Base-by-base conservation (phyloP, 495 filamentous ascomycete species). In the Hyaloscypha bicolor region DNA sequence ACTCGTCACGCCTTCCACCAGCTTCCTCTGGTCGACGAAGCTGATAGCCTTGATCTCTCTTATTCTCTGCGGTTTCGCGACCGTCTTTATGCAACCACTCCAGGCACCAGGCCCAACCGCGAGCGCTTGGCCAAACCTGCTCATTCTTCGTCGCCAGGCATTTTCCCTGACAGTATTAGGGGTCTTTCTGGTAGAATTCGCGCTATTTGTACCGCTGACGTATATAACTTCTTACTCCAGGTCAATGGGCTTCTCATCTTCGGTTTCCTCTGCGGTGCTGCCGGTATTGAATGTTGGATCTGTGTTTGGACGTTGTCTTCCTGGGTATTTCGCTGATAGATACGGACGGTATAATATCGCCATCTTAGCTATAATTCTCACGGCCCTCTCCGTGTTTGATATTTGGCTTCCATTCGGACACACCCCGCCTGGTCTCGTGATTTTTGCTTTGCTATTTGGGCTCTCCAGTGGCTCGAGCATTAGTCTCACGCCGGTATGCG, bases 401-500 rank as follows among this genome's bases (percentile, higher is more conserved):
- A 19, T 48, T 19, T 48, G 42, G 42, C 42, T 48, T 48, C 42
- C 42, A 48, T 14, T 4, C 16, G 42, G 42, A 48, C 11, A 48
- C 42, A 48, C 42, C 16, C 4, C 42, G 4, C 42, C 42, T 16
- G 42, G 42, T 16, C 42, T 48, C 33, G 81, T 93, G 62, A 82
- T 87, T 8, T 98, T 92, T 74, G 78, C 89, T 0, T 75, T 93
- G 0, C 69, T 93, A 0, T 96, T 97, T 77, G 94, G 94, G 2
- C 94, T 97, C 71, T 87, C 86, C 16, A 90, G 87, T 35, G 94
- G 94, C 6, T 89, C 87, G 60, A 94, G 94, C 68, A 90, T 97
- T 66, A 89, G 88, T 25, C 76, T 98, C 59, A 91, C 91, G 2
- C 93, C 94, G 0, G 94, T 97, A 3, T 97, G 93, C 72, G 85